Conservation (phyloP, 1,139 yeast species). For the Scheffersomyces titani region DNA sequence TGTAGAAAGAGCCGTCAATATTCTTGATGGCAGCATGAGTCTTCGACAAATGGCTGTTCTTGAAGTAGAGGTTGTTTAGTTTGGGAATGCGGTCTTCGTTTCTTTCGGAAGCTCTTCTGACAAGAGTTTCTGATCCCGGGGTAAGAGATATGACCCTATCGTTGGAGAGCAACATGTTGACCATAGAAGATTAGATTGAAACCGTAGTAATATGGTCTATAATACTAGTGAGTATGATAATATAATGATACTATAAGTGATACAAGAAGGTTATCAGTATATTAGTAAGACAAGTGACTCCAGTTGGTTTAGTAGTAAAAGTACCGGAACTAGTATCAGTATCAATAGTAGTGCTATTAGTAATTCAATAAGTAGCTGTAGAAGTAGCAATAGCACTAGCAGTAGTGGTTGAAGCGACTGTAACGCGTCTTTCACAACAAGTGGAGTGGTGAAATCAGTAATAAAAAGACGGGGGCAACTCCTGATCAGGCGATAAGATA, state of each 20-base stretch:
- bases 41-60: constrained; percentile 37
- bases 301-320: neutral
- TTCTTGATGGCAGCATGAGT: constrained; percentile 25
- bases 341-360: no score
- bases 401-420: neutral
- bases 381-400: neutral
- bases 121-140: constrained; percentile 15
- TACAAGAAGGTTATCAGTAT: neutral
- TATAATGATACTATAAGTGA: neutral
- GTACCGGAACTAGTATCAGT: neutral
- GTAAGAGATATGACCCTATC: constrained; percentile 19
- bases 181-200: no score
- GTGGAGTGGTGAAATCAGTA: neutral
- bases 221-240: neutral
- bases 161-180: constrained; percentile 6
- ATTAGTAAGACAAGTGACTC: neutral
- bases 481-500: neutral
- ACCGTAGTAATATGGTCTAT: neutral
- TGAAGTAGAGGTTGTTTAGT: constrained; percentile 28
- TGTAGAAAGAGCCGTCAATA: constrained; percentile 19
- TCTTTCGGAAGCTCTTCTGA: constrained; percentile 31
- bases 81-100: constrained; percentile 25
- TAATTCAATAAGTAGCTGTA: neutral
- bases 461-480: neutral
- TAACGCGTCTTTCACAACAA: neutral